Conservation (phyloP, 768 basidiomycete genomes). For the Sporobolomyces roseus region DNA sequence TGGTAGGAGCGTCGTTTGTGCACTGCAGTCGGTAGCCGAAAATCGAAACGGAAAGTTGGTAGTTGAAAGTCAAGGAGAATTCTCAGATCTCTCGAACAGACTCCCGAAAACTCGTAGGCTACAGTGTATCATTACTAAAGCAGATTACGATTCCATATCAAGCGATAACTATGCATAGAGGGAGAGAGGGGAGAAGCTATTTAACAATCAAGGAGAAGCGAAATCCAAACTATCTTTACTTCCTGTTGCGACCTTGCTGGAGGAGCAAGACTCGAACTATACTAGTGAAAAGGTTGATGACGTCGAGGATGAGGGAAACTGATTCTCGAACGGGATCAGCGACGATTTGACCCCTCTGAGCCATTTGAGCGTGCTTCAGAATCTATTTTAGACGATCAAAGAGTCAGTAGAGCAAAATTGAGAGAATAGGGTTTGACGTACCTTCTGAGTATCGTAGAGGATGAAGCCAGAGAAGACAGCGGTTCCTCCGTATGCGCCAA, state of each 20-base stretch:
- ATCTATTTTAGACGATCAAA: constrained; percentile 18
- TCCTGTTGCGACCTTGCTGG: constrained; percentile 30
- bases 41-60: too few species aligned
- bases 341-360: constrained; percentile 63
- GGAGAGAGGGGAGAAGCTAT: background rate
- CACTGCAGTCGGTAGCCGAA: too few species aligned
- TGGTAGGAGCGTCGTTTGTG: too few species aligned
- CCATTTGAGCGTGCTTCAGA: constrained; percentile 64
- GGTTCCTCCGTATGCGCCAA: constrained; percentile 80
- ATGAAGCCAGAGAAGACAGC: constrained; percentile 84
- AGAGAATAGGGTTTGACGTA: constrained; percentile 54
- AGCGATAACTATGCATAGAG: background rate
- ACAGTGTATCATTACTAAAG: too few species aligned
- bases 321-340: constrained; percentile 60
- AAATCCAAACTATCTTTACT: background rate
- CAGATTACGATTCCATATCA: too few species aligned
- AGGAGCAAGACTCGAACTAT: constrained; percentile 34
- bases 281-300: constrained; percentile 72
- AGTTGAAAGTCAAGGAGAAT: too few species aligned
- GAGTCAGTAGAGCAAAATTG: too few species aligned
- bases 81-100: too few species aligned
- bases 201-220: background rate
- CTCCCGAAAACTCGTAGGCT: too few species aligned
- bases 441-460: constrained; percentile 84
- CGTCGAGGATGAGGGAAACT: constrained; percentile 56